Evolutionary conservation across 345 rosid species (phyloP).

Genomic region (Hibiscus syriacus): DNA sequence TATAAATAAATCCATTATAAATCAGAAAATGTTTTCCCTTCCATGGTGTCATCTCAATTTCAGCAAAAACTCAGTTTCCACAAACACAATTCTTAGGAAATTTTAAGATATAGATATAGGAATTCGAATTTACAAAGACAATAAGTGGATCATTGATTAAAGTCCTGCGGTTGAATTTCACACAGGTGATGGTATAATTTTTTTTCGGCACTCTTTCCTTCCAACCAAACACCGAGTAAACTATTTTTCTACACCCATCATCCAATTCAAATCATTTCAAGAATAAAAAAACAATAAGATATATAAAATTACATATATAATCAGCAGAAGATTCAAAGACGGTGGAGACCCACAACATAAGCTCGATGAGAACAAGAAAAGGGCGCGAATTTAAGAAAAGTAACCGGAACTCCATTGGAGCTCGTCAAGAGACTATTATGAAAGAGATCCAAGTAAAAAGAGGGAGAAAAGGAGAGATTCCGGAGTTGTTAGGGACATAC

Average conservation of each 20-base stretch:
- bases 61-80: background rate
- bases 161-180: background rate
- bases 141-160: background rate
- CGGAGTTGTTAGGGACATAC: slow-evolving; percentile 17
- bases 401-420: background rate
- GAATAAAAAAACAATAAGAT: too few species aligned
- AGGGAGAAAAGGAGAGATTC: background rate
- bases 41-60: background rate
- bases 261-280: too few species aligned
- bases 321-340: too few species aligned
- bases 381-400: background rate
- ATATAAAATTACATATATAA: too few species aligned
- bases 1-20: background rate
- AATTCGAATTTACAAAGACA: background rate
- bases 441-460: background rate
- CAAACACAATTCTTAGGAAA: background rate
- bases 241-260: too few species aligned
- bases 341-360: too few species aligned
- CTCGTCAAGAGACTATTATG: too few species aligned
- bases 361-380: too few species aligned
- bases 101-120: background rate
- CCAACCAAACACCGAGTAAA: too few species aligned
- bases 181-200: too few species aligned
- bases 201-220: too few species aligned
- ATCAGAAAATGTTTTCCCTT: background rate